A percentile compares a stretch with the other conserved stretches of the same genome.
phyloP scores from a whole-genome alignment of 345 rosid species.

The Hibiscus tridactylites region DNA sequence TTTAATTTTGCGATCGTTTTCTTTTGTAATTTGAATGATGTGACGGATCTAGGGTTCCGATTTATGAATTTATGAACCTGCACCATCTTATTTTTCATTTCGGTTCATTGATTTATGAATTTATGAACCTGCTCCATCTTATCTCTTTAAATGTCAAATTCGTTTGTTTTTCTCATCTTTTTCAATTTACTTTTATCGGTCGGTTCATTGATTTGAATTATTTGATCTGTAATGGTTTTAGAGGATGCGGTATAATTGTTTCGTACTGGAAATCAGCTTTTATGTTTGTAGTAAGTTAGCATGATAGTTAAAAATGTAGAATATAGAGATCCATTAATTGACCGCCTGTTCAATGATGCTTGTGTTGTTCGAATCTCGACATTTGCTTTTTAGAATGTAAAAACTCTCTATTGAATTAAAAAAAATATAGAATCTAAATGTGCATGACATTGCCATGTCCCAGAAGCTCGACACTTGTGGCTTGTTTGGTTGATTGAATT shows the following conservation, averaged over 20 bases:
- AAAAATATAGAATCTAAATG: neutral
- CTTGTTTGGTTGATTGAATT: neutral
- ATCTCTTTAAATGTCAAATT: neutral
- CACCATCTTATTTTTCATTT: neutral
- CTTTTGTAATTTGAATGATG: neutral
- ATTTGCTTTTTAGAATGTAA: too few relatives aligned
- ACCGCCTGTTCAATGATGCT: too few relatives aligned
- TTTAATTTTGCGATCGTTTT: neutral
- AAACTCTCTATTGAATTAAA: too few relatives aligned
- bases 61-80: neutral
- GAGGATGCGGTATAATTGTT: neutral
- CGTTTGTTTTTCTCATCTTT: neutral
- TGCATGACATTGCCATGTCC: too few relatives aligned
- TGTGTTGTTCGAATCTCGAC: too few relatives aligned
- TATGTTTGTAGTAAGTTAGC: neutral
- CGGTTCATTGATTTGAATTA: neutral
- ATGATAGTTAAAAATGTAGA: neutral
- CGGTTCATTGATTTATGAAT: neutral
- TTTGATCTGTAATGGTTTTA: neutral
- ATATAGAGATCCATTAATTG: too few relatives aligned
- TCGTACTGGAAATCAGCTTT: neutral
- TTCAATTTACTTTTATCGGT: neutral
- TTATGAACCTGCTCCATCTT: neutral
- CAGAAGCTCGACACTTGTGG: neutral
- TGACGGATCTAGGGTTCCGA: constrained; percentile 11